Evolutionary conservation across 1,284 basidiomycete genomes (phyloP), one percentile per base, ranked within the genome.

Genomic region (Apiotrichum domesticum): DNA sequence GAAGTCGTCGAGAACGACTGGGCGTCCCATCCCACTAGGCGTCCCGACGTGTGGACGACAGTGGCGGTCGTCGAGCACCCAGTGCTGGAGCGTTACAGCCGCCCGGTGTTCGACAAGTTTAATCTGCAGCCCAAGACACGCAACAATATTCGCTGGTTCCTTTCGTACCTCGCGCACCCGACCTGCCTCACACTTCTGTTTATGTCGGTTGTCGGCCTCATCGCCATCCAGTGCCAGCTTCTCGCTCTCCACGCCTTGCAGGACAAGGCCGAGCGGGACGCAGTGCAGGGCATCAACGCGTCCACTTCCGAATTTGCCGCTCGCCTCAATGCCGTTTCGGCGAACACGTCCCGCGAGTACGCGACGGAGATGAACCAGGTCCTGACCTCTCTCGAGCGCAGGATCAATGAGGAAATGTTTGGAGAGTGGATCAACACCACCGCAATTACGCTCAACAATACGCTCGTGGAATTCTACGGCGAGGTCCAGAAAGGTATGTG

Each of bases 361-460:
- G 90, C 93, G 2, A 79, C 77, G 21, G 80, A 80, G 35, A 81
- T 92, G 67, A 98, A 98, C 69, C 64, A 66, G 5, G 85, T 84
- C 33, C 84, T 96, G 34, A 79, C 82, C 44, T 66, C 67, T 33
- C 81, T 90, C 51, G 87, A 97, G 74, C 78, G 79, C 40, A 82
- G 84, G 10, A 84, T 98, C 73, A 91, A 98, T 73, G 77, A 88
- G 40, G 87, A 89, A 14, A 75, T 97, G 46, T 95, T 98, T 61
- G 87, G 89, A 14, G 55, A 56, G 1, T 98, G 93, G 94, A 85
- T 98, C 51, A 91, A 96, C 68, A 83, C 80, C n/a, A 96, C 94
- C 1, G 94, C 91, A 0, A 83, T 84, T 4, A 86, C 86, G 6
- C 83, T 98, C 63, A 98, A 98, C 57, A 57, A 66, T 13, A 81